phyloP scores from a whole-genome alignment of 805 yeast genomes.

The Henningerozyma blattae region DNA sequence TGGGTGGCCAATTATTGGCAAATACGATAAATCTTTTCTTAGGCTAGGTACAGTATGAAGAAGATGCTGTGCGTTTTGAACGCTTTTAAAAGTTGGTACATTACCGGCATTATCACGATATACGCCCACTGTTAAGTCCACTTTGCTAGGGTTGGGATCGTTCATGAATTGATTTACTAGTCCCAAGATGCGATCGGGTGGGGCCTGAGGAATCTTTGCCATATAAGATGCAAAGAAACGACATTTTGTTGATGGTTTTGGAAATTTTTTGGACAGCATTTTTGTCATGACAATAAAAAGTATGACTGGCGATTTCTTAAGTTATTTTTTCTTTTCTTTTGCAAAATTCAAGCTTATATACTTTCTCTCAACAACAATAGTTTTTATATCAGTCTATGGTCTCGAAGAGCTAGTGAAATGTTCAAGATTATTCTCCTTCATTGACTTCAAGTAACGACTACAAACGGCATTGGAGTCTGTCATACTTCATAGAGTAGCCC shows the following conservation, averaged over 20 bases:
- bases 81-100: constrained; percentile 24
- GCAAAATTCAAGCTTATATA: no score
- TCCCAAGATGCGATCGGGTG: constrained; percentile 82
- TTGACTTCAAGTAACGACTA: no score
- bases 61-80: constrained; percentile 17
- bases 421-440: no score
- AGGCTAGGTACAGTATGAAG: constrained; percentile 37
- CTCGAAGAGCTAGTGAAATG: no score
- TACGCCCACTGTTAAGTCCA: constrained; percentile 47
- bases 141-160: constrained; percentile 48
- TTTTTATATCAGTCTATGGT: no score
- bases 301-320: background rate
- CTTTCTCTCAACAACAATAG: no score
- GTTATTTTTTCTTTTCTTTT: no score
- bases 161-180: constrained; percentile 60
- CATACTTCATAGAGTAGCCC: no score
- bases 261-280: no score
- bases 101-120: constrained; percentile 76
- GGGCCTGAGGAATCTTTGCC: constrained; percentile 37
- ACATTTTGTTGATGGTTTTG: no score
- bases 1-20: constrained; percentile 69
- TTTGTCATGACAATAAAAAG: no score
- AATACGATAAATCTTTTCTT: constrained; percentile 44
- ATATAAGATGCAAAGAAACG: constrained; percentile 4
- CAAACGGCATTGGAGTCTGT: no score